Conservation (phyloP, 2,329 filamentous ascomycete species). For the Xenoacremonium recifei region DNA sequence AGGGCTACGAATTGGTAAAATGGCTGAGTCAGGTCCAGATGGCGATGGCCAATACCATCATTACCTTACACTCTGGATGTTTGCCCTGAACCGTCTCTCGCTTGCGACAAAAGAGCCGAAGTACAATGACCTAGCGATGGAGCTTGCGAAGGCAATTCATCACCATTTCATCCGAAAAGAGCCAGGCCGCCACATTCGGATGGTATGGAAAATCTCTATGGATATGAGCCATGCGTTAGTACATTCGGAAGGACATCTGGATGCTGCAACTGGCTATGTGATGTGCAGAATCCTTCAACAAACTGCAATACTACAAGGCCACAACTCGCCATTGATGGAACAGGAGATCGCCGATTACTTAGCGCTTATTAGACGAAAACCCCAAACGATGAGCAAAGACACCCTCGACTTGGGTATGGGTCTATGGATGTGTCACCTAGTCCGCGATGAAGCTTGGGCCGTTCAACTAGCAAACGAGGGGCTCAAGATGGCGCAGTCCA, state of each 20-base stretch:
- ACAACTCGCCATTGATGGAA: constrained; percentile 32
- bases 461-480: constrained; percentile 30
- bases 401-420: constrained; percentile 59
- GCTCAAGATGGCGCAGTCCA: constrained; percentile 22
- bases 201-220: constrained; percentile 58
- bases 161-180: constrained; percentile 44
- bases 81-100: constrained; percentile 54
- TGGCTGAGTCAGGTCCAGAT: constrained; percentile 45
- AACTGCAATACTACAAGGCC: constrained; percentile 29
- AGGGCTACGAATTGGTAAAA: constrained; percentile 58
- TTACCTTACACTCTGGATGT: constrained; percentile 63
- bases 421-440: constrained; percentile 55
- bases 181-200: constrained; percentile 19
- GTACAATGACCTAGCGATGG: constrained; percentile 51
- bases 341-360: constrained; percentile 53
- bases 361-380: constrained; percentile 44
- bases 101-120: constrained; percentile 42
- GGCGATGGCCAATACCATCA: constrained; percentile 62
- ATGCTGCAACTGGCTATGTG: constrained; percentile 54
- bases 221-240: constrained; percentile 48
- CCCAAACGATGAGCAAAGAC: constrained; percentile 45
- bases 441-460: constrained; percentile 48
- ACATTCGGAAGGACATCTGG: constrained; percentile 51
- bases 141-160: constrained; percentile 52
- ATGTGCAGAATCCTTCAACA: constrained; percentile 48